Evolutionary conservation across 2,329 filamentous ascomycete genomes (phyloP).

Genomic region (Fusarium brachygibbosum): DNA sequence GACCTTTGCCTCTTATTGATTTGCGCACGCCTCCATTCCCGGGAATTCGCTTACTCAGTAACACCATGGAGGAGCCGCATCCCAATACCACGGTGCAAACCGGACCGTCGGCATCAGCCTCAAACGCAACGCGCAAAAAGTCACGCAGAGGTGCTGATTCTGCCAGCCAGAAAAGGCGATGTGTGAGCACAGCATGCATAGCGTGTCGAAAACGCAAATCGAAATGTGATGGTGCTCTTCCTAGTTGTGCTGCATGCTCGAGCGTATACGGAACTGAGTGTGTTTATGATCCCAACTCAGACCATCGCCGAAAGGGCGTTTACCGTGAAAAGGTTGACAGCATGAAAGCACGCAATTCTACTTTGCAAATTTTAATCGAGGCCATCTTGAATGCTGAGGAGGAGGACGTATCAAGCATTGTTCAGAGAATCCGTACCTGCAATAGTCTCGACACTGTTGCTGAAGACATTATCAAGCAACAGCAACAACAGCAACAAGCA

Average conservation of each 20-base stretch:
- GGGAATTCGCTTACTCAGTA: constrained; percentile 14
- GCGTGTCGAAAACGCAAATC: constrained; percentile 84
- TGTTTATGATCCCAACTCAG: constrained; percentile 95
- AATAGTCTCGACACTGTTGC: constrained; percentile 74
- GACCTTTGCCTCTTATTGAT: constrained; percentile 3
- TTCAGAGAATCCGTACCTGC: constrained; percentile 89
- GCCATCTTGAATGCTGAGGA: constrained; percentile 92
- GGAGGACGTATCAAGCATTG: constrained; percentile 83
- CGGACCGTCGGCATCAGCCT: constrained; percentile 27
- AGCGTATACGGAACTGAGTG: constrained; percentile 94
- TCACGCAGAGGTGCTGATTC: constrained; percentile 63
- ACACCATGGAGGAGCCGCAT: constrained; percentile 42
- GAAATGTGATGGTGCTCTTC: constrained; percentile 92
- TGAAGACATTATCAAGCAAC: constrained; percentile 63
- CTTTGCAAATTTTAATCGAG: constrained; percentile 91
- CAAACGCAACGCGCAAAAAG: constrained; percentile 58
- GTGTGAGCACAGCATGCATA: constrained; percentile 87
- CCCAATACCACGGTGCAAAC: constrained; percentile 21
- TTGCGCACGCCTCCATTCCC: constrained; percentile 1
- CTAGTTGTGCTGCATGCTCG: constrained; percentile 94
- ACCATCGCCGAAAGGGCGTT: constrained; percentile 95
- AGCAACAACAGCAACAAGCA: constrained; percentile 58
- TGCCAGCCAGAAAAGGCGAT: constrained; percentile 75
- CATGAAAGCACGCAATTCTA: constrained; percentile 87
- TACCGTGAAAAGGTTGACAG: constrained; percentile 95